These are phyloP conservation scores for Teratosphaeria gauchensis DNA, from an alignment of 2,329 filamentous ascomycete genomes.

Conservation along the genomic window DNA sequence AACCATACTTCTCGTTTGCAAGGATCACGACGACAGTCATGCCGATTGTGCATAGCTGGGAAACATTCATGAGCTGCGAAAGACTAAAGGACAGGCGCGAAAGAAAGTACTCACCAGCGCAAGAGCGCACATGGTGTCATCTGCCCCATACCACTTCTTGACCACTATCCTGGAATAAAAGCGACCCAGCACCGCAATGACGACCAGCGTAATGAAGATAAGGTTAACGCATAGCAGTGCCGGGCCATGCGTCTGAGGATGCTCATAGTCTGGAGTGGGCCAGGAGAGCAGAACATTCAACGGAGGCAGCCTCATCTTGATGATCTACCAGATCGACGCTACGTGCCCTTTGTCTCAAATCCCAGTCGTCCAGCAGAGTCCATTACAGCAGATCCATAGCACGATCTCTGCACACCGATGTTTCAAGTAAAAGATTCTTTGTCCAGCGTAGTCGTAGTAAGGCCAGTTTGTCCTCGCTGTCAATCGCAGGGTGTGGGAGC, in stretches of 20 bases:
- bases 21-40: conserved; percentile 31
- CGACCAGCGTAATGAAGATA: conserved; percentile 29
- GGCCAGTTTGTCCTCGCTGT: not conserved
- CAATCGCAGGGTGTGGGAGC: not conserved
- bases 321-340: not conserved
- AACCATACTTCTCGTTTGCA: conserved; percentile 32
- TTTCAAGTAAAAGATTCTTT: not conserved
- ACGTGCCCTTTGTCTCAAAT: not conserved
- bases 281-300: conserved; percentile 27
- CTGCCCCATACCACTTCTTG: conserved; percentile 34
- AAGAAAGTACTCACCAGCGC: conserved; percentile 25
- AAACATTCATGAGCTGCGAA: not conserved
- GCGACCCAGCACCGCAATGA: conserved; percentile 28
- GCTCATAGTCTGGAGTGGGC: conserved; percentile 32
- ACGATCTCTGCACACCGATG: not conserved
- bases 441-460: not conserved
- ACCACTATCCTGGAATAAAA: conserved; percentile 32
- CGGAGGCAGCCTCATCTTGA: conserved; percentile 19
- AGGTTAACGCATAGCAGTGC: conserved; percentile 31
- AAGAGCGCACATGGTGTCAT: conserved; percentile 33
- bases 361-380: not conserved
- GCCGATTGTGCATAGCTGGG: conserved; percentile 28
- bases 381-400: not conserved
- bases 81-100: not conserved
- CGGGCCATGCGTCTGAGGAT: conserved; percentile 32